A percentile compares a stretch with the other conserved stretches of the same genome.
phyloP scores from a whole-genome alignment of 768 basidiomycete genomes.

The Botryobasidium botryosum region DNA sequence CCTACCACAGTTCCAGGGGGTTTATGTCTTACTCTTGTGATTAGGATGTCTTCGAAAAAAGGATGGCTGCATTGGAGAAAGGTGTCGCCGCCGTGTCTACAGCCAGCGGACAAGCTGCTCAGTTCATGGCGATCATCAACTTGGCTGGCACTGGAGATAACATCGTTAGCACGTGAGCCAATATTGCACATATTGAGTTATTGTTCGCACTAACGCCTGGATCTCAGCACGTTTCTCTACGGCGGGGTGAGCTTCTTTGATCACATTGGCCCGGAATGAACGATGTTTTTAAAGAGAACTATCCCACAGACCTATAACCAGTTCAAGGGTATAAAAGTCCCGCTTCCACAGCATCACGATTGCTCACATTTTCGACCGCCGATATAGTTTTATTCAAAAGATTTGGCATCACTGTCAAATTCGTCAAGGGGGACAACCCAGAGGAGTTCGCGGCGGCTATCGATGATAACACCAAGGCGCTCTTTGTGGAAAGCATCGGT shows the following conservation, averaged over 20 bases:
- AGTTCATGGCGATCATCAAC: conserved; percentile 50
- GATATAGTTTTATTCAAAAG: conserved; percentile 44
- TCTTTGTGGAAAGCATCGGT: conserved; percentile 62
- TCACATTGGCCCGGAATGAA: background rate
- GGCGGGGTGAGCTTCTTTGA: conserved; percentile 35
- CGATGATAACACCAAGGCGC: conserved; percentile 55
- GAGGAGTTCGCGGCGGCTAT: conserved; percentile 47
- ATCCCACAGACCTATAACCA: conserved; percentile 46
- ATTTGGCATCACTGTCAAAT: conserved; percentile 47
- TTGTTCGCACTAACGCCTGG: too few relatives aligned
- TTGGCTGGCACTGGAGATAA: conserved; percentile 54
- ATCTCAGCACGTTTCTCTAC: conserved; percentile 40
- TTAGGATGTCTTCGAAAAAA: conserved; percentile 66
- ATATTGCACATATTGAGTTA: too few relatives aligned
- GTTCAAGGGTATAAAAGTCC: conserved; percentile 33
- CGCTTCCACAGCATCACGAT: background rate
- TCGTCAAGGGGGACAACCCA: conserved; percentile 38
- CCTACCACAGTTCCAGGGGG: too few relatives aligned
- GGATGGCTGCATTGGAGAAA: conserved; percentile 66
- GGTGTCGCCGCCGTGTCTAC: conserved; percentile 57
- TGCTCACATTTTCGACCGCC: background rate
- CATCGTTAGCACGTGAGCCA: conserved; percentile 48
- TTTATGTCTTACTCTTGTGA: too few relatives aligned
- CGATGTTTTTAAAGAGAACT: background rate
- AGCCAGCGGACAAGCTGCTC: conserved; percentile 59